Percentiles rank a stretch among this genome's conserved stretches.
Conservation (phyloP, 192 early-diverging fungal genomes). For the Lobosporangium transversale region DNA sequence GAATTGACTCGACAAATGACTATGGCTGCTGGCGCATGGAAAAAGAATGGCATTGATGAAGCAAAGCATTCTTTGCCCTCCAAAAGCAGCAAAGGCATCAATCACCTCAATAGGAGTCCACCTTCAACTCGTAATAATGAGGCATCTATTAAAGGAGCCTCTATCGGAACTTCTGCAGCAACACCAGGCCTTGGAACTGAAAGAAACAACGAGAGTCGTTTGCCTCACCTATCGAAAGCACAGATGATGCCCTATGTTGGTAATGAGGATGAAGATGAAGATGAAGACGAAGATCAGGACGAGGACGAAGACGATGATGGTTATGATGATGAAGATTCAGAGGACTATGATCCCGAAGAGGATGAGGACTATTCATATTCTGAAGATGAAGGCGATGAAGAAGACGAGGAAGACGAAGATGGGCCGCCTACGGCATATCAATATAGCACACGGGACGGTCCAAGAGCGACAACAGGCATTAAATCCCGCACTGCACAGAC, state of each 20-base stretch:
- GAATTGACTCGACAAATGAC: slow-evolving; percentile 19
- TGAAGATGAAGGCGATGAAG: slow-evolving; percentile 43
- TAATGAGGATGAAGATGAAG: too few relatives aligned
- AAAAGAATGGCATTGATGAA: background rate
- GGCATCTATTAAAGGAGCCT: background rate
- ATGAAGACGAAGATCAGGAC: slow-evolving; percentile 17
- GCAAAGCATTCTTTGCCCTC: too few relatives aligned
- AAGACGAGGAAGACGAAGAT: slow-evolving; percentile 33
- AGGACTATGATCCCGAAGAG: slow-evolving; percentile 34
- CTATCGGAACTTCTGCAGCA: too few relatives aligned
- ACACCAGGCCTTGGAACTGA: background rate
- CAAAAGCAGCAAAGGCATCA: too few relatives aligned
- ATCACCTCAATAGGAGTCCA: background rate
- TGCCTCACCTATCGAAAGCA: too few relatives aligned
- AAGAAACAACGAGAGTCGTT: background rate
- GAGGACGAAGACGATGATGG: slow-evolving; percentile 19
- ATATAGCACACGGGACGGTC: slow-evolving; percentile 1
- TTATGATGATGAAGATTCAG: slow-evolving; percentile 5
- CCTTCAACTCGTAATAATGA: background rate
- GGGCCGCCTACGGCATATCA: slow-evolving; percentile 10
- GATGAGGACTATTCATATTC: slow-evolving; percentile 44
- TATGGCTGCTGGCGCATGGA: slow-evolving; percentile 8
- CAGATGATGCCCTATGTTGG: slow-evolving; percentile 22
- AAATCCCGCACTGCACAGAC: slow-evolving; percentile 4
- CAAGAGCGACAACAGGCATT: background rate